Evolutionary conservation across 352 stramenopile genomes (phyloP).

Genomic region (Globisporangium radiosum): DNA sequence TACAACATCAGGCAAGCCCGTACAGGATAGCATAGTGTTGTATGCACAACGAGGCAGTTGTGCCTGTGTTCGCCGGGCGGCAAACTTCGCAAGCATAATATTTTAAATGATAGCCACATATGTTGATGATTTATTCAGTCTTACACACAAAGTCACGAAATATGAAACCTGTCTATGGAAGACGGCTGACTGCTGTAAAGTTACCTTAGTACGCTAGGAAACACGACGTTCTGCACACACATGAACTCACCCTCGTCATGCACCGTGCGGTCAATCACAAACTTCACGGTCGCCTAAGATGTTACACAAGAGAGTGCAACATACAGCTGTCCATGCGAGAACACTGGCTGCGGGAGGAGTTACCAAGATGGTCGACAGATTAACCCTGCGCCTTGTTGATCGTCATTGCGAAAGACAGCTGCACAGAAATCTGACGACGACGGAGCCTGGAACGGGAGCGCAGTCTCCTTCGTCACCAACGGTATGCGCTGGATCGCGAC

Average conservation of each 20-base stretch:
- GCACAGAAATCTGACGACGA: slow-evolving; percentile 19
- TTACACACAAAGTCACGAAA: too few species aligned
- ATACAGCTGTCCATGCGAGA: slow-evolving; percentile 25
- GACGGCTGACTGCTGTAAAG: too few species aligned
- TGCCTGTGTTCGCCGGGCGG: too few species aligned
- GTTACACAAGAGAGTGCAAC: slow-evolving; percentile 19
- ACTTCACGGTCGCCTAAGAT: slow-evolving; percentile 13
- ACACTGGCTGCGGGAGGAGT: slow-evolving; percentile 18
- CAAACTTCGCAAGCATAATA: too few species aligned
- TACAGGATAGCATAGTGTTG: too few species aligned
- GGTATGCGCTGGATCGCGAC: slow-evolving; percentile 19
- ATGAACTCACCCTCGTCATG: slow-evolving; percentile 9
- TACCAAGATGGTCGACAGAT: slow-evolving; percentile 20
- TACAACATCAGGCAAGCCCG: too few species aligned
- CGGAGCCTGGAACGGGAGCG: slow-evolving; percentile 20
- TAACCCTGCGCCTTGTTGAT: slow-evolving; percentile 34
- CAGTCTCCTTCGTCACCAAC: slow-evolving; percentile 7
- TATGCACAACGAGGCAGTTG: too few species aligned
- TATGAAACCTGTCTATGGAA: too few species aligned
- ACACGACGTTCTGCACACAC: slow-evolving; percentile 14
- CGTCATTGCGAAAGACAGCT: slow-evolving; percentile 24
- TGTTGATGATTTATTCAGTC: too few species aligned
- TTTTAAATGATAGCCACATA: too few species aligned
- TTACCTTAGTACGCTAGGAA: neutral
- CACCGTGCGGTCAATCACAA: slow-evolving; percentile 8